These are phyloP conservation scores for Betula pendula DNA, from an alignment of 306 rosid species.

Conservation along the genomic window DNA sequence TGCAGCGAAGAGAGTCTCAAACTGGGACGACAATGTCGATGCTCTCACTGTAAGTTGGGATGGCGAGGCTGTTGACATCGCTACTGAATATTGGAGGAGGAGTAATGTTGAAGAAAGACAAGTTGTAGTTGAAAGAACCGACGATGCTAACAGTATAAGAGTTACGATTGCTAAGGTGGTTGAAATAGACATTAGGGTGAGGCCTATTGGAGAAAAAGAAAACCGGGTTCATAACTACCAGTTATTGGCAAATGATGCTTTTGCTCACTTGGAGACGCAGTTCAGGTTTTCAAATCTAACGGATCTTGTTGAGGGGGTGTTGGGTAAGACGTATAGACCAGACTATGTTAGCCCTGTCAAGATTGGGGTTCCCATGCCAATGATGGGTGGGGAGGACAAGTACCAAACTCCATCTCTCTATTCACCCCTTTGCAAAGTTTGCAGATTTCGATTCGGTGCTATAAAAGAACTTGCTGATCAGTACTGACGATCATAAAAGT, in stretches of 20 bases:
- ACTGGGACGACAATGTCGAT: slow-evolving; percentile 60
- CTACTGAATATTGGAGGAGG: slow-evolving; percentile 57
- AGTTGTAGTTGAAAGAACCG: slow-evolving; percentile 70
- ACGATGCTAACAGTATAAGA: slow-evolving; percentile 55
- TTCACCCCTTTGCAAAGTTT: slow-evolving; percentile 51
- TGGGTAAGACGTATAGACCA: slow-evolving; percentile 74
- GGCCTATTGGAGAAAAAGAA: slow-evolving; percentile 63
- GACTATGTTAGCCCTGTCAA: slow-evolving; percentile 69
- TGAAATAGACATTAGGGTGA: slow-evolving; percentile 61
- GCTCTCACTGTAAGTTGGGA: slow-evolving; percentile 63
- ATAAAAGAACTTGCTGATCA: slow-evolving; percentile 46
- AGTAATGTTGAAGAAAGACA: slow-evolving; percentile 42
- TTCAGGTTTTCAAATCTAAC: slow-evolving; percentile 53
- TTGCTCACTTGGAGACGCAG: slow-evolving; percentile 75
- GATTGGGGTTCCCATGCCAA: slow-evolving; percentile 73
- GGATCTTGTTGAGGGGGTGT: slow-evolving; percentile 64
- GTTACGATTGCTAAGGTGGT: slow-evolving; percentile 54
- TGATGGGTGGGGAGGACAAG: slow-evolving; percentile 77
- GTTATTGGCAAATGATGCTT: slow-evolving; percentile 55
- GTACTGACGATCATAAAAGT: slow-evolving; percentile 32
- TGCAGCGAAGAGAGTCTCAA: slow-evolving; percentile 60
- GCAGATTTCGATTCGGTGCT: slow-evolving; percentile 47
- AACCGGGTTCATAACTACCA: slow-evolving; percentile 73
- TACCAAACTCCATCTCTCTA: slow-evolving; percentile 52
- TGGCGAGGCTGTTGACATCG: slow-evolving; percentile 40